phyloP scores from a whole-genome alignment of 345 rosid species.

The Noccaea caerulescens region DNA sequence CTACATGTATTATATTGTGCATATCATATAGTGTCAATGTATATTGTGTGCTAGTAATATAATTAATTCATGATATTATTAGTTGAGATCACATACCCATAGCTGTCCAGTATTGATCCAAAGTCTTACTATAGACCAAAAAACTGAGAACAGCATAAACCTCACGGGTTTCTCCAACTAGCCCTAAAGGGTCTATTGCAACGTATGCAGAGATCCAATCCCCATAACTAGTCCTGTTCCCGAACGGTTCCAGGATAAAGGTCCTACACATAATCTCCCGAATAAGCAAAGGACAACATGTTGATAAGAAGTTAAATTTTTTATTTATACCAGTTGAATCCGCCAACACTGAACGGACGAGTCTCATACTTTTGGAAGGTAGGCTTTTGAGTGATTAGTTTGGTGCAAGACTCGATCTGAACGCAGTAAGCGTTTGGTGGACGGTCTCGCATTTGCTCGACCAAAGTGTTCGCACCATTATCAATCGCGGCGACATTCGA shows the following conservation, averaged over 20 bases:
- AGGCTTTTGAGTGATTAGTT: not conserved
- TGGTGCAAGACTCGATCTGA: not conserved
- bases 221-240: not conserved
- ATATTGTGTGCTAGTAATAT: too few relatives aligned
- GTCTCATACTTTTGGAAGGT: not conserved
- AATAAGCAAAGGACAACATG: not conserved
- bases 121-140: constrained; percentile 10
- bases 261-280: constrained; percentile 3
- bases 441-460: not conserved
- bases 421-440: constrained; percentile 31
- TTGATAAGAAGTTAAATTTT: too few relatives aligned
- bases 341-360: constrained; percentile 21
- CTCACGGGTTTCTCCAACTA: constrained; percentile 23
- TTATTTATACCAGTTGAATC: constrained; percentile 27
- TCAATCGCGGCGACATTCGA: not conserved
- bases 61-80: too few relatives aligned
- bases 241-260: not conserved
- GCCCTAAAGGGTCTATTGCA: constrained; percentile 14
- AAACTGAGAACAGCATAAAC: constrained; percentile 26
- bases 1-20: not conserved
- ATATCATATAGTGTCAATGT: too few relatives aligned
- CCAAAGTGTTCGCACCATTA: not conserved
- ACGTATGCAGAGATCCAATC: constrained; percentile 21
- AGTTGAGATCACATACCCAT: not conserved
- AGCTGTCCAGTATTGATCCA: constrained; percentile 5